phyloP scores from a whole-genome alignment of 495 filamentous ascomycete species.

The Articulospora tetracladia region DNA sequence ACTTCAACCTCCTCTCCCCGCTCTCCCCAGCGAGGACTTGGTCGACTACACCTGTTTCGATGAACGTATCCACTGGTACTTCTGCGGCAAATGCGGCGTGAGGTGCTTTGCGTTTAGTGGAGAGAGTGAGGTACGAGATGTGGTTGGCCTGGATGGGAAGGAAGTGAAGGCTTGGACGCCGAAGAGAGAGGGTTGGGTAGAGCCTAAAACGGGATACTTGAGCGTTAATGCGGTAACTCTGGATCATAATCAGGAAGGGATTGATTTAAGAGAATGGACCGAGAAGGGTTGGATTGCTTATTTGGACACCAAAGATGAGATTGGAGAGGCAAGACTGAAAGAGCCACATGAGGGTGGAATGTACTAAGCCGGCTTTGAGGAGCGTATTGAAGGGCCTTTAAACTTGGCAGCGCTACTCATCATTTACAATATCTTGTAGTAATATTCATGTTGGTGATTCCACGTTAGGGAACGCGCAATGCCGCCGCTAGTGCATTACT shows the following conservation, averaged over 20 bases:
- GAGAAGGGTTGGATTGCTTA: conserved; percentile 22
- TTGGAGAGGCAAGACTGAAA: neutral
- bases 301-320: conserved; percentile 3
- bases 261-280: conserved; percentile 22
- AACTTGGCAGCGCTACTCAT: too few species aligned
- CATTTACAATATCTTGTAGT: too few species aligned
- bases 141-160: conserved; percentile 19
- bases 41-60: conserved; percentile 27
- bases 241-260: conserved; percentile 18
- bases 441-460: too few species aligned
- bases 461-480: too few species aligned
- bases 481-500: too few species aligned
- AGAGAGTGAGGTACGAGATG: conserved; percentile 21
- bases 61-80: conserved; percentile 26
- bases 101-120: conserved; percentile 33
- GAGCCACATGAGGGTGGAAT: conserved; percentile 10
- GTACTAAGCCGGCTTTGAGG: conserved; percentile 7
- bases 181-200: conserved; percentile 14
- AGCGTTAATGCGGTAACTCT: conserved; percentile 20
- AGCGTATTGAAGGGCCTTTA: too few species aligned
- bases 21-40: conserved; percentile 22
- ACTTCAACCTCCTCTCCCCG: conserved; percentile 31
- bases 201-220: conserved; percentile 13
- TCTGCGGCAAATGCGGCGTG: conserved; percentile 30
- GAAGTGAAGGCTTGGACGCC: conserved; percentile 14